Percentiles rank a stretch among this genome's conserved stretches.
Conservation (phyloP, 1,284 basidiomycete species). For the Sanghuangporus weigelae region DNA sequence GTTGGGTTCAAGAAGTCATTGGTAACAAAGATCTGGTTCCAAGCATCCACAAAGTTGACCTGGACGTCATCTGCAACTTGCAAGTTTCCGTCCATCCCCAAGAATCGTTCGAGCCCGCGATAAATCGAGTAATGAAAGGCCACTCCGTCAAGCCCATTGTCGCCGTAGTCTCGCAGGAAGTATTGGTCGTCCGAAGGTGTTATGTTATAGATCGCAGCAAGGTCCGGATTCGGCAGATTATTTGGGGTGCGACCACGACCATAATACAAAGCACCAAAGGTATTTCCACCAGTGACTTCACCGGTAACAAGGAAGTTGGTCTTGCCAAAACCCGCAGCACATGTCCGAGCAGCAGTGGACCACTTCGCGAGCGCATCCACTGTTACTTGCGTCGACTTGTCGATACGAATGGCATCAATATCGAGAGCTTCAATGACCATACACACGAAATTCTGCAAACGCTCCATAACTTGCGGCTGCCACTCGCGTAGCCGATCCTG, state of each 20-base stretch:
- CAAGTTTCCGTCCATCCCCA: constrained; percentile 91
- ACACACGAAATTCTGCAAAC: constrained; percentile 75
- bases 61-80: constrained; percentile 81
- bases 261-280: constrained; percentile 80
- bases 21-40: constrained; percentile 85
- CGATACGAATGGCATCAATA: constrained; percentile 89
- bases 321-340: constrained; percentile 70
- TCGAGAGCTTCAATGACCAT: constrained; percentile 83
- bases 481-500: constrained; percentile 92
- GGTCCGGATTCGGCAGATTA: constrained; percentile 54
- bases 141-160: constrained; percentile 66
- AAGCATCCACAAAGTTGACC: constrained; percentile 77
- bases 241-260: constrained; percentile 82
- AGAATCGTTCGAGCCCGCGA: constrained; percentile 74
- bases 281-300: constrained; percentile 92
- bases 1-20: constrained; percentile 81
- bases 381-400: constrained; percentile 89
- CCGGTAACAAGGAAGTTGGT: constrained; percentile 85
- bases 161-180: constrained; percentile 66
- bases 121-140: constrained; percentile 94
- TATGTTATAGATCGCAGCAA: constrained; percentile 63
- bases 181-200: constrained; percentile 58
- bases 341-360: constrained; percentile 67
- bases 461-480: constrained; percentile 70
- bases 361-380: constrained; percentile 75